Percentiles rank a stretch among this genome's conserved stretches.
Evolutionary conservation across 2,329 filamentous ascomycete species (phyloP).

Genomic region (Aspergillus latus): DNA sequence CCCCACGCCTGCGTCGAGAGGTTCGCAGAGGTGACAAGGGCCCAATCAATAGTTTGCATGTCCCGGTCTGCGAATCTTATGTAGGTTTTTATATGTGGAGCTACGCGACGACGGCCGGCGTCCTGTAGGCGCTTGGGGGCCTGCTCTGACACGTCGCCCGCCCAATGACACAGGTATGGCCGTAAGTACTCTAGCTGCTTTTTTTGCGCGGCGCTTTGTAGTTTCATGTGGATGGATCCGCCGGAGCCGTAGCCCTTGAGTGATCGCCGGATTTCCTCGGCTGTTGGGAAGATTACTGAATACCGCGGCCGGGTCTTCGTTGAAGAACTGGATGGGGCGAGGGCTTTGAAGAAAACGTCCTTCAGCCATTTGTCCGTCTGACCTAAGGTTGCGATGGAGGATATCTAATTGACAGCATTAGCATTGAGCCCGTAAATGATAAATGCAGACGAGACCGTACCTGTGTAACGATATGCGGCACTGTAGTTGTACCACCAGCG

Average conservation of each 20-base stretch:
- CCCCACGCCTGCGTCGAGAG: constrained; percentile 90
- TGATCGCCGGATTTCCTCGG: constrained; percentile 74
- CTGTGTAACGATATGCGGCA: constrained; percentile 41
- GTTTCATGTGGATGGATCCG: constrained; percentile 77
- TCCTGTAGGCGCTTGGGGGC: constrained; percentile 34
- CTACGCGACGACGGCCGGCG: constrained; percentile 66
- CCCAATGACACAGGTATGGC: constrained; percentile 74
- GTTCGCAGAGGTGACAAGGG: constrained; percentile 86
- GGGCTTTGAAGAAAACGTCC: constrained; percentile 58
- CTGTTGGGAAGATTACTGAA: constrained; percentile 77
- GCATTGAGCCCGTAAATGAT: background rate
- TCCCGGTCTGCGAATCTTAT: constrained; percentile 58
- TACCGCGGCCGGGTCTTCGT: constrained; percentile 49
- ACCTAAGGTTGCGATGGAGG: constrained; percentile 79
- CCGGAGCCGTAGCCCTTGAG: constrained; percentile 78
- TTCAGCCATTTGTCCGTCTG: constrained; percentile 70
- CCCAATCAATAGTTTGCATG: constrained; percentile 69
- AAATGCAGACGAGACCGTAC: constrained; percentile 22
- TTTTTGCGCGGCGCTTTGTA: constrained; percentile 65
- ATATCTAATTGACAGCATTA: constrained; percentile 61
- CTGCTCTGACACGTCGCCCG: constrained; percentile 50
- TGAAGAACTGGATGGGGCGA: constrained; percentile 27
- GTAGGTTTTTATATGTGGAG: constrained; percentile 89
- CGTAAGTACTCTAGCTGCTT: constrained; percentile 73
- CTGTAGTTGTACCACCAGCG: background rate